Conservation (phyloP, 2,329 filamentous ascomycete genomes). For the Triangularia setosa region DNA sequence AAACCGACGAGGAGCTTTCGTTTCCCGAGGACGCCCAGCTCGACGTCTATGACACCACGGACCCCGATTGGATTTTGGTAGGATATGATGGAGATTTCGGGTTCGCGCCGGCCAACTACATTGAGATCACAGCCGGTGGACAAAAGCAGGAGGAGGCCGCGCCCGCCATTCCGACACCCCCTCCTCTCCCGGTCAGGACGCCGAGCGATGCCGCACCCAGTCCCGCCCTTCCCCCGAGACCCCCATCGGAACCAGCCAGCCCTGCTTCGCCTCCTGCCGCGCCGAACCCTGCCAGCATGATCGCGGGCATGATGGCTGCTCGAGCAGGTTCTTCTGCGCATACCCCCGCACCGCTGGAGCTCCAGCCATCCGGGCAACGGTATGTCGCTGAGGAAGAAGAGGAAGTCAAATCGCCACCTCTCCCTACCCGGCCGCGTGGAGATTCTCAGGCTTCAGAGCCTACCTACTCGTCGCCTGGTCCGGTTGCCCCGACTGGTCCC, state of each 20-base stretch:
- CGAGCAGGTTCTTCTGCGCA: constrained; percentile 40
- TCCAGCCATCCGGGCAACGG: constrained; percentile 49
- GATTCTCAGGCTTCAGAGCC: constrained; percentile 39
- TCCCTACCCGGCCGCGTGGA: constrained; percentile 61
- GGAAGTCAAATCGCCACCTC: constrained; percentile 53
- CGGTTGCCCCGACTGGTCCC: constrained; percentile 25
- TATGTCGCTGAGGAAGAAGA: constrained; percentile 67
- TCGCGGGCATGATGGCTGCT: constrained; percentile 54
- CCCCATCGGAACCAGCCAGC: constrained; percentile 30
- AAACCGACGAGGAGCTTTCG: constrained; percentile 96
- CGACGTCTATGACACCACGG: constrained; percentile 81
- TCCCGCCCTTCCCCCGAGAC: constrained; percentile 38
- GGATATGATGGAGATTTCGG: constrained; percentile 82
- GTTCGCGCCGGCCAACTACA: constrained; percentile 95
- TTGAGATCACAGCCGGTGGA: constrained; percentile 60
- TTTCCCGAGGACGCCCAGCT: constrained; percentile 85
- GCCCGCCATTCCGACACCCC: constrained; percentile 31
- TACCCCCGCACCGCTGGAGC: constrained; percentile 48
- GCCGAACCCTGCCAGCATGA: constrained; percentile 48
- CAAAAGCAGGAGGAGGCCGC: constrained; percentile 40
- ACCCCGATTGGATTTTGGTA: constrained; percentile 95
- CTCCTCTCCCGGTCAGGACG: constrained; percentile 44
- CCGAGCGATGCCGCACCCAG: constrained; percentile 33
- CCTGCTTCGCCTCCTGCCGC: constrained; percentile 30
- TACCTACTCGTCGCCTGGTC: constrained; percentile 29